Base-by-base conservation (phyloP, 2,329 filamentous ascomycete genomes). In the Aspergillus fischeri region DNA sequence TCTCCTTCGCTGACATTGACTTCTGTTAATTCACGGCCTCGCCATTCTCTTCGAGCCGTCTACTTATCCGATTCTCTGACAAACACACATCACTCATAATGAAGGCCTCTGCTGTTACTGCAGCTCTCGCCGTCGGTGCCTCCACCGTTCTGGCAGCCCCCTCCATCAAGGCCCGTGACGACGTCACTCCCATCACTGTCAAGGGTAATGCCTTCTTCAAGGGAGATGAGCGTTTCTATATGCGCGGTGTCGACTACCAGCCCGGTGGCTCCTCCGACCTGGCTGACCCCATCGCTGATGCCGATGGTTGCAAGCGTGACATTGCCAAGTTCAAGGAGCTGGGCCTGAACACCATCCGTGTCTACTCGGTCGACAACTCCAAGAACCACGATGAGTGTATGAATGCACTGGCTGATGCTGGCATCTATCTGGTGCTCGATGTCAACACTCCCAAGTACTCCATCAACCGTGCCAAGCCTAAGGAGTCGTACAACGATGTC, bases 361-460 rank as follows among this genome's bases (percentile, higher is more conserved):
- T 96, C 60, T 97, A 96, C 83, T 91, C 89, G 17, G 87, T 95
- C 65, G 92, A 97, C 81, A 96, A 96, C 83, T 87, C 86, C 52
- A 78, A 81, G 66, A 77, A 88, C 74, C 92, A 97, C 78, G 87
- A 92, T 67, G 83, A 86, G 61, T 97, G 92, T 81, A 97, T 97
- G 92, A 79, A 82, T 59, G 81, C 83, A 49, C 82, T 96, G 60
- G 87, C 86, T 53, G 89, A 89, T 68, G 92, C 91, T 61, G 90
- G 90, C 67, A 96, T 96, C 80, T 96, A 96, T 81, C 84, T 96
- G 53, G 90, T 95, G 41, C 81, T 96, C 52, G 92, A 96, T 69
- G 89, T 94, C 80, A 96, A 96, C 85, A 93, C 83, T n/a, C 90
- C 91, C 64, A 81, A 86, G 63, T 96, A 96, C 82, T 94, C 91